These are phyloP conservation scores for Aspergillus sp. DNA, from an alignment of 2,329 filamentous ascomycete genomes.

Conservation along the genomic window DNA sequence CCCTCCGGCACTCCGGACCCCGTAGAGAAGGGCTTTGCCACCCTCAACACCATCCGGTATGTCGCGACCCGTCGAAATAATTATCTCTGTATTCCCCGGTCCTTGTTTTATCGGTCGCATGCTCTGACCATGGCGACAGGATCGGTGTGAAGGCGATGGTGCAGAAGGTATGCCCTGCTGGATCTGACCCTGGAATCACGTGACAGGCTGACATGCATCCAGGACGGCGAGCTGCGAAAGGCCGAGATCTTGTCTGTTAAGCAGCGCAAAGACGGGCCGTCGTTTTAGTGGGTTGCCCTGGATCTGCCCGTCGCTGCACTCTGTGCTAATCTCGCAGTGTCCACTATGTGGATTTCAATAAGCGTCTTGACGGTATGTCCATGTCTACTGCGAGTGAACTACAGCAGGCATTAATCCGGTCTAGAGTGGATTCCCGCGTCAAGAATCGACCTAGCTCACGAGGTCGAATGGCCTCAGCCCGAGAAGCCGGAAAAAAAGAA, in stretches of 20 bases:
- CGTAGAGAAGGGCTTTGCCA: conserved; percentile 70
- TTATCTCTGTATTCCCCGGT: conserved; percentile 1
- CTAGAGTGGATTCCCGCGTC: conserved; percentile 79
- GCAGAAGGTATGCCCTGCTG: conserved; percentile 50
- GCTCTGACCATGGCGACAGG: conserved; percentile 34
- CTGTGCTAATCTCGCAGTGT: conserved; percentile 42
- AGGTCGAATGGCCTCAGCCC: conserved; percentile 92
- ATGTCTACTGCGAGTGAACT: conserved; percentile 2
- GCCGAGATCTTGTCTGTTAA: conserved; percentile 95
- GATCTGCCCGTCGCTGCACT: background rate
- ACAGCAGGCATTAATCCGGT: conserved; percentile 30
- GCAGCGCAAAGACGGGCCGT: conserved; percentile 75
- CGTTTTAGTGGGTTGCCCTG: conserved; percentile 57
- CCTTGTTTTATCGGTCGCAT: conserved; percentile 26
- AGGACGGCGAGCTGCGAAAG: conserved; percentile 76
- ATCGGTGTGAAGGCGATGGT: conserved; percentile 60
- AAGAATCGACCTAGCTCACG: conserved; percentile 75
- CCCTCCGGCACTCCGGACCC: conserved; percentile 47
- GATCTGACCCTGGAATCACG: conserved; percentile 19
- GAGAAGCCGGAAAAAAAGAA: conserved; percentile 85
- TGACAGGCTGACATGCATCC: conserved; percentile 17
- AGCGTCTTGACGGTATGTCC: conserved; percentile 53
- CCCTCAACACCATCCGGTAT: conserved; percentile 70
- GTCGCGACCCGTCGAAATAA: conserved; percentile 20
- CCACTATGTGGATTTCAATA: conserved; percentile 98